Evolutionary conservation across 495 filamentous ascomycete genomes (phyloP), one percentile per base, ranked within the genome.

Genomic region (Aspergillus funiculosus): DNA sequence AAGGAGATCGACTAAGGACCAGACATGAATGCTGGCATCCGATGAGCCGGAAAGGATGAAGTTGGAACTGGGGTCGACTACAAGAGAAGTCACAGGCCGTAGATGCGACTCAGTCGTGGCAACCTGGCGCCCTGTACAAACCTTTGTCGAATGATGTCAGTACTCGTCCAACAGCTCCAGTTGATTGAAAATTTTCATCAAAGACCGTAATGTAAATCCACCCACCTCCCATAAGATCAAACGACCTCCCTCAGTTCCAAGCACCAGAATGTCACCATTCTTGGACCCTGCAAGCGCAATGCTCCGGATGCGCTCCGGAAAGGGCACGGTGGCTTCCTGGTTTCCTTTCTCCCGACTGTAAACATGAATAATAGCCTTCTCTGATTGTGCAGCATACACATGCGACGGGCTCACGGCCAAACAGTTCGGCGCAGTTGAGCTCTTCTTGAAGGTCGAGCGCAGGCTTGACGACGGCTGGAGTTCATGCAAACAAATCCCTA

Each of bases 211-310:
- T n/a, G n/a, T n/a, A n/a, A n/a, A n/a, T n/a, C n/a, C 10, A 27
- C 73, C 53, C 58, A 92, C 88, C 85, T 98, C 92, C 92, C 92
- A 98, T 8, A 94, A 62, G 55, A 94, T 84, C 45, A 97, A 58
- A 39, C 89, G 80, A 11, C 92, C 92, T 46, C 86, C 85, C 32
- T 83, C 81, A 1, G 87, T 92, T n/a, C 92, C 92, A 36, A 95
- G 60, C 46, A 89, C 72, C 44, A 98, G 66, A 28, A 92, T 74
- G 43, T 74, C 75, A 38, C 85, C 82, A 55, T 76, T 59, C 70
- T 80, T 63, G 53, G 74, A 64, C 24, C 72, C 73, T n/a, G 75
- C 78, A 15, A 82, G 60, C 5, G 76, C 68, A 47, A 91, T 63
- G 68, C 84, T 86, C 53, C 76, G 85, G 58, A 92, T 88, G 53